Evolutionary conservation across 306 rosid species (phyloP).

Genomic region (Fragaria ananassa): DNA sequence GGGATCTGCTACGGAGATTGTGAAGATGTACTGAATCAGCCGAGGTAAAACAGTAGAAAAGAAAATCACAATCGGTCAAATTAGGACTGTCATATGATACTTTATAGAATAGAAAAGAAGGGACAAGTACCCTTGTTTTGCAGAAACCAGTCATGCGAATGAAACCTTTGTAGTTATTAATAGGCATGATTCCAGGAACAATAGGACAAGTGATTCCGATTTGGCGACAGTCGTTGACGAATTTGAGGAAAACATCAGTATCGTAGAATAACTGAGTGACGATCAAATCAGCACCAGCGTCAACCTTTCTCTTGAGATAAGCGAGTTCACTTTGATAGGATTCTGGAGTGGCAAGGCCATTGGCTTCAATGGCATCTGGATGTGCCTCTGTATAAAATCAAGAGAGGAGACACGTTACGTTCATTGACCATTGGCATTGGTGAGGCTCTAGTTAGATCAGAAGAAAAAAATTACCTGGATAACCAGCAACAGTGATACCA

Average conservation of each 20-base stretch:
- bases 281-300: slow-evolving; percentile 96
- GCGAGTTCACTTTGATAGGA: slow-evolving; percentile 73
- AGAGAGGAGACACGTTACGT: not conserved
- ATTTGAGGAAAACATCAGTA: slow-evolving; percentile 84
- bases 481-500: slow-evolving; percentile 94
- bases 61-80: not conserved
- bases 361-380: slow-evolving; percentile 68
- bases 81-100: not conserved
- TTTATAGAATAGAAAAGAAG: not conserved
- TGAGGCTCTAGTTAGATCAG: not conserved
- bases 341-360: slow-evolving; percentile 76
- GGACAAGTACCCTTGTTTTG: slow-evolving; percentile 70
- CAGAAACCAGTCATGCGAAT: slow-evolving; percentile 96
- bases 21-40: not conserved
- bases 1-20: not conserved
- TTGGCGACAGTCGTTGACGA: slow-evolving; percentile 93
- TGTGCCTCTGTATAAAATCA: slow-evolving; percentile 60
- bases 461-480: slow-evolving; percentile 58
- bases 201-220: slow-evolving; percentile 92
- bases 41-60: not conserved
- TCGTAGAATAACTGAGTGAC: slow-evolving; percentile 90
- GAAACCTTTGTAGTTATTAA: slow-evolving; percentile 93
- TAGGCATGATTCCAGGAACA: slow-evolving; percentile 98
- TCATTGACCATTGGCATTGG: not conserved
- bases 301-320: slow-evolving; percentile 87